Conservation (phyloP, 2,329 filamentous ascomycete species). For the Aotearoamyces nothofagi region DNA sequence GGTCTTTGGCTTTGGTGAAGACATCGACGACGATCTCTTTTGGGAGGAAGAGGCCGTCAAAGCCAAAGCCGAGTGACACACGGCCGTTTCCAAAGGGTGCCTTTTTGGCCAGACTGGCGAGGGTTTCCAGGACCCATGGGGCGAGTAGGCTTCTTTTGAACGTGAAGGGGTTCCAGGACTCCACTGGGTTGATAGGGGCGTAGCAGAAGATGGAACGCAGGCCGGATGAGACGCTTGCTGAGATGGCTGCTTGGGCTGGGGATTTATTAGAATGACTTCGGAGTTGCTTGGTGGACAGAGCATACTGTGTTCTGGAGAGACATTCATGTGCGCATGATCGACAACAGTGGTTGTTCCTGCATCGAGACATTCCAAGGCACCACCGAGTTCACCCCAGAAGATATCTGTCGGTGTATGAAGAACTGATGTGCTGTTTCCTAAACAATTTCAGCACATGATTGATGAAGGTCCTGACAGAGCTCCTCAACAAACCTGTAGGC, state of each 20-base stretch:
- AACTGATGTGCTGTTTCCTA: conserved; percentile 23
- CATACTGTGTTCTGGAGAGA: conserved; percentile 21
- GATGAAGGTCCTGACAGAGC: conserved; percentile 2
- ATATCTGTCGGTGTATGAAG: conserved; percentile 26
- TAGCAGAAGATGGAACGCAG: no score
- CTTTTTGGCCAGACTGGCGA: conserved; percentile 20
- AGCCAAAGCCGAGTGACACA: conserved; percentile 27
- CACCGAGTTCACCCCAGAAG: conserved; percentile 29
- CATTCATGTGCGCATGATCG: conserved; percentile 22
- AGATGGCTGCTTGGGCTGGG: no score
- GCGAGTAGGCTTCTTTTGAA: conserved; percentile 15
- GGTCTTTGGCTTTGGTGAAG: conserved; percentile 21
- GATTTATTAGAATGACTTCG: no score
- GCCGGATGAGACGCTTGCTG: no score
- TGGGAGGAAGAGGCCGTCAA: conserved; percentile 26
- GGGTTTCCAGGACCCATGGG: conserved; percentile 22
- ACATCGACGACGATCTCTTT: conserved; percentile 21
- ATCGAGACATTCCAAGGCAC: conserved; percentile 24
- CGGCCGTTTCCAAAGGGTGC: conserved; percentile 19
- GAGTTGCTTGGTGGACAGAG: no score
- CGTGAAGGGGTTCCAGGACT: conserved; percentile 17
- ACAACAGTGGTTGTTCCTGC: conserved; percentile 27
- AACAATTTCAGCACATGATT: background rate
- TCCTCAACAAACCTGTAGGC: conserved; percentile 18
- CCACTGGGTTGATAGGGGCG: conserved; percentile 19